phyloP scores from a whole-genome alignment of 257 asterid genomes.

The Primulina eburnea region DNA sequence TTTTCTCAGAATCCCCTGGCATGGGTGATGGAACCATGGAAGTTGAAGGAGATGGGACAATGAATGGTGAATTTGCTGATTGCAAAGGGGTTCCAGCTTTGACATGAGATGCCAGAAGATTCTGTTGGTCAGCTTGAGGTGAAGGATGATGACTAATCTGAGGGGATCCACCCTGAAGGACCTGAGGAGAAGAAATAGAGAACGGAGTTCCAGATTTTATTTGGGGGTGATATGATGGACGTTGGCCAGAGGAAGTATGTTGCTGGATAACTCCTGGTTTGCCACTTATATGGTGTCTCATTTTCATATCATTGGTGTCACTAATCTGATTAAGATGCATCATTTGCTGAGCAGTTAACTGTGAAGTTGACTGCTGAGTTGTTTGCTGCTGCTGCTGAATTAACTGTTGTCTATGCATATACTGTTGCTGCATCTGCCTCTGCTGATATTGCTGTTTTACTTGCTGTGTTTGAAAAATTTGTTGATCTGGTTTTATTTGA shows the following conservation, averaged over 20 bases:
- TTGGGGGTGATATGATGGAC: slow-evolving; percentile 63
- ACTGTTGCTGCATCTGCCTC: slow-evolving; percentile 58
- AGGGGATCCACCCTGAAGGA: slow-evolving; percentile 75
- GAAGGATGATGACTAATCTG: slow-evolving; percentile 79
- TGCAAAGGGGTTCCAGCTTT: slow-evolving; percentile 86
- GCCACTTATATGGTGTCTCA: slow-evolving; percentile 76
- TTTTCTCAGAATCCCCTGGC: slow-evolving; percentile 86
- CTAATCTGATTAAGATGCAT: slow-evolving; percentile 64
- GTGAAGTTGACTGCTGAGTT: slow-evolving; percentile 56
- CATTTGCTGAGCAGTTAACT: slow-evolving; percentile 60
- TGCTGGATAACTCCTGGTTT: slow-evolving; percentile 70
- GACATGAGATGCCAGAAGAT: slow-evolving; percentile 49
- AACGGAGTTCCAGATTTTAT: slow-evolving; percentile 59
- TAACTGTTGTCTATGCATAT: slow-evolving; percentile 57
- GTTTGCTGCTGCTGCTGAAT: slow-evolving; percentile 60
- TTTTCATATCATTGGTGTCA: slow-evolving; percentile 71
- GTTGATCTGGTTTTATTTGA: slow-evolving; percentile 83
- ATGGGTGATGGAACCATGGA: slow-evolving; percentile 91
- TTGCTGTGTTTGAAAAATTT: slow-evolving; percentile 61
- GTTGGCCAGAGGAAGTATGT: slow-evolving; percentile 63
- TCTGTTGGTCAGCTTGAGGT: slow-evolving; percentile 85
- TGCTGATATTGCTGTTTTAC: slow-evolving; percentile 71
- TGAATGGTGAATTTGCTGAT: slow-evolving; percentile 76
- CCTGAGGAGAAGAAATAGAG: slow-evolving; percentile 74
- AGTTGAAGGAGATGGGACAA: slow-evolving; percentile 85